Evolutionary conservation across 2,329 filamentous ascomycete species (phyloP), one percentile per base, ranked within the genome.

Genomic region (Neoarthrinium moseri): DNA sequence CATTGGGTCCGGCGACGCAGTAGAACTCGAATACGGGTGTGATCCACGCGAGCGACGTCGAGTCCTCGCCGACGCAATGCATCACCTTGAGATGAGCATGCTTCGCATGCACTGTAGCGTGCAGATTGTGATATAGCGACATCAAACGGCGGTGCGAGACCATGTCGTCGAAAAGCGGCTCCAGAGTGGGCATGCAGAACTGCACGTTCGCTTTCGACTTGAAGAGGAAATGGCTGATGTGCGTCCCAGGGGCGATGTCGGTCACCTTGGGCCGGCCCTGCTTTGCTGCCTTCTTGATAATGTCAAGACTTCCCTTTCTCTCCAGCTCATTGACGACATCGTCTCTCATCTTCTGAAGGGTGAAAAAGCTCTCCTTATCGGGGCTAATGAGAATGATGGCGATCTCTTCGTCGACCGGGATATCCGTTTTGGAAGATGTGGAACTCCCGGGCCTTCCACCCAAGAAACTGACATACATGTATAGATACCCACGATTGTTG

Each of bases 391-490:
- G 79, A 26, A 99, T 82, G 48, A 97, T 85, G 20, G 92, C 94
- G n/a, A 95, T 84, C 53, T 94, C 86, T 41, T 90, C 84, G 40
- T 86, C 80, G 37, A 86, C 72, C 20, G 43, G 32, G 55, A 86
- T 83, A 57, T 76, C 60, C 84, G 83, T 76, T 67, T 49, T 68
- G 66, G 27, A 71, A 63, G 24, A 62, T 55, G 50, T 71, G 50
- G 67, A 71, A 24, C 67, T 60, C 70, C 72, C 20, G 74, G 66
- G 41, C 34, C 76, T 72, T 29, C 81, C 74, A 55, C 89, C 84
- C 51, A 99, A 80, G 65, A 97, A 99, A 72, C 89, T 96, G 62
- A 99, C 94, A 61, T 97, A 99, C 91, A 99, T 97, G 72, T 99
- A 96, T 2, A 99, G 77, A 62, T 95, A 99, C 21, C 94, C 95